Conservation (phyloP, 805 yeast genomes). For the Saccharomycopsis babjevae region DNA sequence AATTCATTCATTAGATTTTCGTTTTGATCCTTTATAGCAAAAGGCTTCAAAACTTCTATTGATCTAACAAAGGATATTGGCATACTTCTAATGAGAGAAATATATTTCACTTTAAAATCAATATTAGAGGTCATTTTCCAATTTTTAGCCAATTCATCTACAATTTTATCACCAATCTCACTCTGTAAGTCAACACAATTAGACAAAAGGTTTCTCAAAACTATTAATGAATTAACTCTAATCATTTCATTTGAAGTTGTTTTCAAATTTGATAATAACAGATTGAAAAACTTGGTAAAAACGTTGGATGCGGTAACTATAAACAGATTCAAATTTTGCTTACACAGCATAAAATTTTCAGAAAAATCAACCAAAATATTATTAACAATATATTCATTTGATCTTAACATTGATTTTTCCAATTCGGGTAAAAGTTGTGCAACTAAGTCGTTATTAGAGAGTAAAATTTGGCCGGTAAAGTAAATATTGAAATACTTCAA, state of each 20-base stretch:
- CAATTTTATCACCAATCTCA: slow-evolving; percentile 27
- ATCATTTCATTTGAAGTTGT: slow-evolving; percentile 56
- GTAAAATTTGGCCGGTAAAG: slow-evolving; percentile 35
- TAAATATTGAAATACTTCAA: slow-evolving; percentile 24
- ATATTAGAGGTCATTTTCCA: slow-evolving; percentile 49
- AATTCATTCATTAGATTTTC: slow-evolving; percentile 48
- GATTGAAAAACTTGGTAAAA: slow-evolving; percentile 39
- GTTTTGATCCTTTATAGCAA: slow-evolving; percentile 66
- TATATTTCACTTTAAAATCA: slow-evolving; percentile 54
- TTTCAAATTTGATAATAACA: slow-evolving; percentile 47
- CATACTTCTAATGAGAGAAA: slow-evolving; percentile 25
- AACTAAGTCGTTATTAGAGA: slow-evolving; percentile 28
- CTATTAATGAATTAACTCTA: slow-evolving; percentile 38
- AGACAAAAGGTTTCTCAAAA: slow-evolving; percentile 23
- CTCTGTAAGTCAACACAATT: slow-evolving; percentile 18
- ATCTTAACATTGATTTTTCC: slow-evolving; percentile 66
- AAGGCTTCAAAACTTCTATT: slow-evolving; percentile 35
- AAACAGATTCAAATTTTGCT: not conserved
- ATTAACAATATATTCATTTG: slow-evolving; percentile 65
- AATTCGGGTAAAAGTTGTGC: slow-evolving; percentile 44
- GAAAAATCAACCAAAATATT: slow-evolving; percentile 43
- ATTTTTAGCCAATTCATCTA: slow-evolving; percentile 45
- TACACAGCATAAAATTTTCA: slow-evolving; percentile 18
- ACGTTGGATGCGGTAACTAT: slow-evolving; percentile 12
- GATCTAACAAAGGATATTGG: slow-evolving; percentile 29